Evolutionary conservation across 805 yeast genomes (phyloP).

Genomic region (Candida pseudoglaebosa): DNA sequence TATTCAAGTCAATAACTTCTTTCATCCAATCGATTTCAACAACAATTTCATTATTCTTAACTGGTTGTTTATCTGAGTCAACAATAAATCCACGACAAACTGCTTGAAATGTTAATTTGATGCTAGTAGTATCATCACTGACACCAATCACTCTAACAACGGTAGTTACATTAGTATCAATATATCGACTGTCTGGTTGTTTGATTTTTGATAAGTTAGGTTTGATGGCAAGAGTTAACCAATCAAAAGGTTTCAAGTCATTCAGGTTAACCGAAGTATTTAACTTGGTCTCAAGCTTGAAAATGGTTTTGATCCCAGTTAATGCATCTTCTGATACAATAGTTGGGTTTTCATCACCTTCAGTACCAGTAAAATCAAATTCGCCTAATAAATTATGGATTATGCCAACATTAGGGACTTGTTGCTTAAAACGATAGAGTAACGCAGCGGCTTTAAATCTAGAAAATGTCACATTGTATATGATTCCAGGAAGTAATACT

Average conservation of each 20-base stretch:
- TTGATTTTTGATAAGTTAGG: conserved; percentile 31
- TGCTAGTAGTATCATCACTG: conserved; percentile 38
- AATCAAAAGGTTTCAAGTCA: conserved; percentile 25
- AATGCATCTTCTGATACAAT: conserved; percentile 27
- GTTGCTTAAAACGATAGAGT: conserved; percentile 37
- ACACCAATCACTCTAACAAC: conserved; percentile 47
- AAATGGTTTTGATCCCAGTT: conserved; percentile 26
- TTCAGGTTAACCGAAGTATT: conserved; percentile 6
- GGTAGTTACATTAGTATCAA: conserved; percentile 28
- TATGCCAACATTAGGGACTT: conserved; percentile 22
- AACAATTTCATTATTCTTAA: conserved; percentile 19
- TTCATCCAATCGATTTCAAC: conserved; percentile 24
- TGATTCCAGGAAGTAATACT: conserved; percentile 59
- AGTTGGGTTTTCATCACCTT: conserved; percentile 15
- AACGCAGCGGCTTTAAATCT: conserved; percentile 45
- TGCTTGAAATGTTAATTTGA: conserved; percentile 49
- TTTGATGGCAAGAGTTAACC: conserved; percentile 33
- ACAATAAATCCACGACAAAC: conserved; percentile 36
- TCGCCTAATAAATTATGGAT: conserved; percentile 31
- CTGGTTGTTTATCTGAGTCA: conserved; percentile 7
- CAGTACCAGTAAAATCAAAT: conserved; percentile 27
- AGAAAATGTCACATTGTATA: conserved; percentile 54
- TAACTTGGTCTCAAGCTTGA: conserved; percentile 12
- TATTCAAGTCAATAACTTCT: conserved; percentile 14
- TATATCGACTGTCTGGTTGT: conserved; percentile 13